A percentile compares a stretch with the other conserved stretches of the same genome.
phyloP scores from a whole-genome alignment of 345 rosid species.

The Salix koriyanagi region DNA sequence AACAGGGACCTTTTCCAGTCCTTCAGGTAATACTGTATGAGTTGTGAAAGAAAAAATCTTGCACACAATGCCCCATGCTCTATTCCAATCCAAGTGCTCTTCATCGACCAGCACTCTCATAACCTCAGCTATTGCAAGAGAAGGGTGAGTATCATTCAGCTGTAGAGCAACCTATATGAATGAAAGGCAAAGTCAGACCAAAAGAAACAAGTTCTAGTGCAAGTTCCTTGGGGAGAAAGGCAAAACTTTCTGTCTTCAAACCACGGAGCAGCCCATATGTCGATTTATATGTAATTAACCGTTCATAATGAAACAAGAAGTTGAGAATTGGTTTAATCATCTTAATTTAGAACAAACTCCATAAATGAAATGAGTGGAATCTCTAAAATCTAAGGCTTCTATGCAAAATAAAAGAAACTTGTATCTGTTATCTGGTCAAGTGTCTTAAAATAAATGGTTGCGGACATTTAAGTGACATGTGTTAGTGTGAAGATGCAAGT shows the following conservation, averaged over 20 bases:
- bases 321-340: too few species aligned
- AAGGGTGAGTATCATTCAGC: slow-evolving; percentile 50
- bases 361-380: too few species aligned
- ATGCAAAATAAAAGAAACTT: too few species aligned
- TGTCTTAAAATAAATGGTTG: too few species aligned
- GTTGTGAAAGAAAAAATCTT: slow-evolving; percentile 44
- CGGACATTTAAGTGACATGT: too few species aligned
- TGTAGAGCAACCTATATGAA: slow-evolving; percentile 43
- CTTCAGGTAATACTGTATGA: slow-evolving; percentile 40
- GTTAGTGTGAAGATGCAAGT: too few species aligned
- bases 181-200: not conserved
- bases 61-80: slow-evolving; percentile 38
- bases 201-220: not conserved
- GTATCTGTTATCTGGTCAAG: too few species aligned
- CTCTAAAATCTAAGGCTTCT: too few species aligned
- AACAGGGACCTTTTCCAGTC: slow-evolving; percentile 45
- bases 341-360: too few species aligned
- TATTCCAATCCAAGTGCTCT: slow-evolving; percentile 38
- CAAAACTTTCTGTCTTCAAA: not conserved
- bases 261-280: not conserved
- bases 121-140: slow-evolving; percentile 42
- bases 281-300: not conserved
- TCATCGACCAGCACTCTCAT: slow-evolving; percentile 48
- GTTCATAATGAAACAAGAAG: not conserved
- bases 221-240: too few species aligned